phyloP scores from a whole-genome alignment of 2,329 filamentous ascomycete genomes.

The Penicillium sp. region DNA sequence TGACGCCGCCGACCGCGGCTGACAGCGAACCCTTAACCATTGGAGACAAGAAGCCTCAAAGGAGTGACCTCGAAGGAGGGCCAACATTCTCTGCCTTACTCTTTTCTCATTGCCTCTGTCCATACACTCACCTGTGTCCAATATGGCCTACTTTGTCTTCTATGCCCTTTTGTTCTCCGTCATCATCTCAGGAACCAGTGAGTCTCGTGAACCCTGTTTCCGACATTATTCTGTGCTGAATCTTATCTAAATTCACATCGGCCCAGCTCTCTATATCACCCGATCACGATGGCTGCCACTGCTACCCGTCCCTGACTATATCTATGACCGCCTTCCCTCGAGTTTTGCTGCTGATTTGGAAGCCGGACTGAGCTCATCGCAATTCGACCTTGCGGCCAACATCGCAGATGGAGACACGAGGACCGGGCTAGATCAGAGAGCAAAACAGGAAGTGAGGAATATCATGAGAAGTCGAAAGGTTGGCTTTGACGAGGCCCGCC shows the following conservation, averaged over 20 bases:
- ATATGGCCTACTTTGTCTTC: conserved; percentile 72
- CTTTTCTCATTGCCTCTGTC: background rate
- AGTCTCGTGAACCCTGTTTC: conserved; percentile 20
- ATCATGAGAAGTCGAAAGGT: conserved; percentile 87
- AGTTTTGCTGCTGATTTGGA: conserved; percentile 83
- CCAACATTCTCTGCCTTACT: conserved; percentile 1
- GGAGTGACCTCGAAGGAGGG: too few species aligned
- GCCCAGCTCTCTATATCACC: conserved; percentile 70
- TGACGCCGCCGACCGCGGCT: conserved; percentile 5
- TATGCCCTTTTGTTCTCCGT: conserved; percentile 72
- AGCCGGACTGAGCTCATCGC: conserved; percentile 75
- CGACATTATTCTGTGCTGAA: conserved; percentile 3
- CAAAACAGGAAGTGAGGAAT: conserved; percentile 76
- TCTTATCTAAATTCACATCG: conserved; percentile 2
- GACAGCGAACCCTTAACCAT: too few species aligned
- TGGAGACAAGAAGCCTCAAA: too few species aligned
- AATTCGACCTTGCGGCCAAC: conserved; percentile 80
- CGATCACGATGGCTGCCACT: conserved; percentile 72
- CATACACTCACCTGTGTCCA: conserved; percentile 17
- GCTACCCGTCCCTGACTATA: conserved; percentile 63
- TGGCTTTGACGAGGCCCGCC: conserved; percentile 85
- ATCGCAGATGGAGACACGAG: conserved; percentile 74
- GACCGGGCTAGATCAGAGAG: conserved; percentile 73
- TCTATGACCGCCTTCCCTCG: conserved; percentile 74
- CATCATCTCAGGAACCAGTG: conserved; percentile 69